A percentile compares a stretch with the other conserved stretches of the same genome.
These are phyloP conservation scores for Yamagishiella unicocca DNA, from an alignment of 139 green algal genomes.

Conservation along the genomic window DNA sequence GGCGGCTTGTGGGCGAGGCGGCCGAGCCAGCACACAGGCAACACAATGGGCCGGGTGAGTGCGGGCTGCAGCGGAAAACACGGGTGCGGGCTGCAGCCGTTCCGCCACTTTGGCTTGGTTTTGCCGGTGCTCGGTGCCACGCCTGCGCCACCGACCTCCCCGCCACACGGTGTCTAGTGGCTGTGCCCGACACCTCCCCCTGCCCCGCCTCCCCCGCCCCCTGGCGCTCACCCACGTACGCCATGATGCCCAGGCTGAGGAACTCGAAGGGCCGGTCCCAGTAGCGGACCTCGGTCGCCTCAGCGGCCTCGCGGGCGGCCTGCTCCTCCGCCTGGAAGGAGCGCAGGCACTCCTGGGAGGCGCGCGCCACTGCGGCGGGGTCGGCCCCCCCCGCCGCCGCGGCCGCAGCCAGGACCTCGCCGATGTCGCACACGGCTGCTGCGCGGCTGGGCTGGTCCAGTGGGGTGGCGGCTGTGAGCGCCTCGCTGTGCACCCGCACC, in stretches of 20 bases:
- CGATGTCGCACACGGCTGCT: constrained; percentile 2
- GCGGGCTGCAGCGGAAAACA: no score
- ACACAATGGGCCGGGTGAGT: no score
- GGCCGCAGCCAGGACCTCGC: not conserved
- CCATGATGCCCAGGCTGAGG: constrained; percentile 76
- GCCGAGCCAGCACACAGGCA: no score
- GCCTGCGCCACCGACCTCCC: no score
- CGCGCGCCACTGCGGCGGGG: not conserved
- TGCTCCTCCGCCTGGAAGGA: not conserved
- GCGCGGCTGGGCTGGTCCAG: not conserved
- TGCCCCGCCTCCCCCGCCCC: not conserved
- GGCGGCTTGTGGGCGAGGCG: no score
- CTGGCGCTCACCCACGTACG: constrained; percentile 66
- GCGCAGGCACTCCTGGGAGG: not conserved
- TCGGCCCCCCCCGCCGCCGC: constrained; percentile 9
- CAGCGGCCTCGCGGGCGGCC: not conserved
- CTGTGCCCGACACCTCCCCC: no score
- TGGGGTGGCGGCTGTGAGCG: not conserved
- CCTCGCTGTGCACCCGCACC: constrained; percentile 23
- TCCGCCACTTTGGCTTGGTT: no score
- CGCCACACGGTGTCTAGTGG: no score
- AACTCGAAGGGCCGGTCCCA: constrained; percentile 67
- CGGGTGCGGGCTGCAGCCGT: no score
- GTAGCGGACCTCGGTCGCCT: constrained; percentile 26
- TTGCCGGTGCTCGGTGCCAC: no score